Base-by-base conservation (phyloP, 805 yeast genomes). In the Metahyphopichia silvanorum region DNA sequence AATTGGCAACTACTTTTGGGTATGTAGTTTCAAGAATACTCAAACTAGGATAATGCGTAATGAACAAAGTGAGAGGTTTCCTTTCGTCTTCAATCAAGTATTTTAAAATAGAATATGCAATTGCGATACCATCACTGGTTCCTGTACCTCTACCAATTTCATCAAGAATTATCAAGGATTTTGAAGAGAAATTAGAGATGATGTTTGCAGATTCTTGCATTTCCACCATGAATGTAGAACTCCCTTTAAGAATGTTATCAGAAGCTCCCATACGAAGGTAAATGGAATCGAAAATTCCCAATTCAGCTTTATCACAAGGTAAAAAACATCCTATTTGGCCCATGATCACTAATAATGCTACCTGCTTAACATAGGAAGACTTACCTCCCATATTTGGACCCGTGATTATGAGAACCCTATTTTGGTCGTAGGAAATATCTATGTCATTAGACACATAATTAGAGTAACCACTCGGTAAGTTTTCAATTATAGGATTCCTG, bases 381-480 rank as follows among this genome's bases (percentile, higher is more conserved):
- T 86, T 86, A 4, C 95, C 95, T 7, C 95, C 95, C 88, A 85
- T 83, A 44, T 85, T 85, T 0, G 94, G 93, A 0, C 95, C 95
- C 0, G 95, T 85, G 15, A 88, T 74, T 11, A 88, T 67, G 34
- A 79, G 62, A 2, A 61, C 72, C 21, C 86, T 66, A 10, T 75
- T 67, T 3, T 62, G 53, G n/a, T 60, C 49, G 5, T 59, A 49
- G 5, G 63, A 44, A 63, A 88, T 72, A 5, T 51, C 34, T 4
- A 81, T 69, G 41, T 79, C 77, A 51, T 87, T 88, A 2, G 93
- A 69, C 9, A 88, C 85, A 49, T 77, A 84, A 18, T 46, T 43
- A 2, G 49, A 48, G 3, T 50, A 40, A 3, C 60, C 46, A 6
- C 47, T 43, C 6, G 47, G 39, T 27, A 78, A 46, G 10, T 66